Percentiles rank a stretch among this genome's conserved stretches.
Conservation (phyloP, 257 asterid genomes). For the Gentiana macrophylla region DNA sequence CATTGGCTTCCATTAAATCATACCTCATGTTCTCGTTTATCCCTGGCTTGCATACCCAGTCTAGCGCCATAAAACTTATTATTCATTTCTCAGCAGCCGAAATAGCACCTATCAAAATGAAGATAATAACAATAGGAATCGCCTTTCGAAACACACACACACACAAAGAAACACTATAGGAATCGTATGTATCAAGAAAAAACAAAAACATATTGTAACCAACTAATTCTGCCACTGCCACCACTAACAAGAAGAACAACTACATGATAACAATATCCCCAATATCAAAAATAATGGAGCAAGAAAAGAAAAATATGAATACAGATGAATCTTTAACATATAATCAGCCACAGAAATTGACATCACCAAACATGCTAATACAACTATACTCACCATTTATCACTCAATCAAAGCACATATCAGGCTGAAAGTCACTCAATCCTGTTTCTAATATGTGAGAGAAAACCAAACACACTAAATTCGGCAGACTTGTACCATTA, state of each 20-base stretch:
- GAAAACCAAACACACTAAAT: too few relatives aligned
- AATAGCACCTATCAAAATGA: conserved; percentile 2
- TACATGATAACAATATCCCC: background rate
- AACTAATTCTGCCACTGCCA: background rate
- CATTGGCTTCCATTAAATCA: background rate
- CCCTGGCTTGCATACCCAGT: conserved; percentile 49
- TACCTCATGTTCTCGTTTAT: conserved; percentile 50
- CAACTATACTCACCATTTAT: too few relatives aligned
- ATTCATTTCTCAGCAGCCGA: conserved; percentile 37
- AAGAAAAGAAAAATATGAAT: background rate
- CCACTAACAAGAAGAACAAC: background rate
- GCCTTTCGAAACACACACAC: conserved; percentile 1
- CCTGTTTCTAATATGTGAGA: too few relatives aligned
- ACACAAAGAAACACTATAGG: background rate
- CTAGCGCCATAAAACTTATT: conserved; percentile 52
- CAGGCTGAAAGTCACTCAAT: too few relatives aligned
- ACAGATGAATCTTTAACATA: too few relatives aligned
- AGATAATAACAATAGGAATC: conserved; percentile 1
- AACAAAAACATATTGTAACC: background rate
- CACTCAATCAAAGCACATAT: too few relatives aligned
- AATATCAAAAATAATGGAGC: background rate
- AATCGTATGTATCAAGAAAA: background rate
- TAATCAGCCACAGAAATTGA: too few relatives aligned
- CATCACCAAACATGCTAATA: too few relatives aligned
- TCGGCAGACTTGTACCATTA: too few relatives aligned